Percentiles rank a stretch among this genome's conserved stretches.
Conservation (phyloP, 2,329 filamentous ascomycete genomes). For the Aspergillus sp. region DNA sequence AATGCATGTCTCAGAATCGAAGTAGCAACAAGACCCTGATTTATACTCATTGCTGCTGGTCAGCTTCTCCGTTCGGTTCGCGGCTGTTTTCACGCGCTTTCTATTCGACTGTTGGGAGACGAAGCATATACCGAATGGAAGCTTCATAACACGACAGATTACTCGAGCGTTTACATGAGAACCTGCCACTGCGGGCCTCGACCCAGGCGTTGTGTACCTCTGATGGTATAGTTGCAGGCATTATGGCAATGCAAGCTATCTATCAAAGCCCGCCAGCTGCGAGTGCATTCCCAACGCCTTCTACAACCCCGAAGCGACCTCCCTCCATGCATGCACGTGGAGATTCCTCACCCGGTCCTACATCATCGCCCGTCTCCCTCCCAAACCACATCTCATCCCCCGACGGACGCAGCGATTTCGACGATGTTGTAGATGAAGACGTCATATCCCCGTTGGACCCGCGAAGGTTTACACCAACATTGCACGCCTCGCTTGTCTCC, state of each 20-base stretch:
- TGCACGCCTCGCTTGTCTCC: conserved; percentile 91
- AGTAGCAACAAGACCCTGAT: conserved; percentile 5
- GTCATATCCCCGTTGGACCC: conserved; percentile 77
- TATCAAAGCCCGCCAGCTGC: conserved; percentile 54
- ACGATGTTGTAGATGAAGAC: conserved; percentile 55
- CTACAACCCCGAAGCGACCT: conserved; percentile 58
- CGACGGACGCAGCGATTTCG: conserved; percentile 38
- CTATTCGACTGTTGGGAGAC: background rate
- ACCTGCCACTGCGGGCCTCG: conserved; percentile 1
- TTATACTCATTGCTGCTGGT: conserved; percentile 6
- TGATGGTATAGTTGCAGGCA: conserved; percentile 9
- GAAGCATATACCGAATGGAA: conserved; percentile 8
- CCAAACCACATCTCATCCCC: conserved; percentile 45
- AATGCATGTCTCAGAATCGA: conserved; percentile 6
- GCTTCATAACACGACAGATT: conserved; percentile 2
- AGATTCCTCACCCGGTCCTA: conserved; percentile 38
- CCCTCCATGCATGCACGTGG: conserved; percentile 48
- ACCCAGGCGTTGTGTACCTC: conserved; percentile 1
- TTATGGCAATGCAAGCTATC: conserved; percentile 45
- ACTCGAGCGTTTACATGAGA: background rate
- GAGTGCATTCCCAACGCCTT: conserved; percentile 66
- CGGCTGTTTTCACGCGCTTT: background rate
- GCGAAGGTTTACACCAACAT: conserved; percentile 86
- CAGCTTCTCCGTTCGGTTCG: background rate
- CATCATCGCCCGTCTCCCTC: conserved; percentile 61